These are phyloP conservation scores for Nitzschia palea DNA, from an alignment of 108 stramenopile species.

Conservation along the genomic window DNA sequence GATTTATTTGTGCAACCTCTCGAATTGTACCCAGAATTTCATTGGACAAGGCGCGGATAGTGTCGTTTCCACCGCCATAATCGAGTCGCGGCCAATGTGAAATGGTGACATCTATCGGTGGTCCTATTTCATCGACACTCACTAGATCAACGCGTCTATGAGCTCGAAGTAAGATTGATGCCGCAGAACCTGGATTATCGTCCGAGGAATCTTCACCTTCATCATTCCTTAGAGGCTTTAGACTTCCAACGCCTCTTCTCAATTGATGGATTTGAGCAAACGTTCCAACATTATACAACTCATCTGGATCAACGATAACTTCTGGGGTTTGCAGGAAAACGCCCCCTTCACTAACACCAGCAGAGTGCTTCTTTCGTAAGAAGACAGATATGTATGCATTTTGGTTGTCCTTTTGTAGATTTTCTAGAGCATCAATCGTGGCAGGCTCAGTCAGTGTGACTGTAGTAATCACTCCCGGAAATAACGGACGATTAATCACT, in stretches of 20 bases:
- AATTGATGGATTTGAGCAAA: slow-evolving; percentile 85
- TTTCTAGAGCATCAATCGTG: slow-evolving; percentile 78
- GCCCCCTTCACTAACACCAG: slow-evolving; percentile 69
- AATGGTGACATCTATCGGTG: slow-evolving; percentile 88
- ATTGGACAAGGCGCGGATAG: slow-evolving; percentile 92
- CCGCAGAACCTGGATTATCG: slow-evolving; percentile 32
- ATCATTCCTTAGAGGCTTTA: slow-evolving; percentile 12
- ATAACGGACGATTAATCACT: slow-evolving; percentile 69
- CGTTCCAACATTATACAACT: slow-evolving; percentile 80
- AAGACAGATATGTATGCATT: slow-evolving; percentile 77
- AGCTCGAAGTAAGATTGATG: slow-evolving; percentile 75
- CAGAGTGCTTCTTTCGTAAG: slow-evolving; percentile 64
- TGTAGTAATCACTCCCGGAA: slow-evolving; percentile 79
- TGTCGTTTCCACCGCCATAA: slow-evolving; percentile 72
- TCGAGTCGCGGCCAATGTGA: slow-evolving; percentile 86
- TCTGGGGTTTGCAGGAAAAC: slow-evolving; percentile 71
- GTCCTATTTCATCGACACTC: slow-evolving; percentile 80
- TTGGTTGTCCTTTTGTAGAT: slow-evolving; percentile 43
- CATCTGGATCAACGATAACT: slow-evolving; percentile 62
- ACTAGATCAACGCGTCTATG: slow-evolving; percentile 87
- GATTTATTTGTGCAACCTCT: slow-evolving; percentile 91
- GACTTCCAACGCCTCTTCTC: slow-evolving; percentile 38
- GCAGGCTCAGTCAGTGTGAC: slow-evolving; percentile 72
- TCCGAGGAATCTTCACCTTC: slow-evolving; percentile 26
- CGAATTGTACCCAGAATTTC: slow-evolving; percentile 93